Conservation (phyloP, 1,284 basidiomycete genomes). For the Somion occarium region DNA sequence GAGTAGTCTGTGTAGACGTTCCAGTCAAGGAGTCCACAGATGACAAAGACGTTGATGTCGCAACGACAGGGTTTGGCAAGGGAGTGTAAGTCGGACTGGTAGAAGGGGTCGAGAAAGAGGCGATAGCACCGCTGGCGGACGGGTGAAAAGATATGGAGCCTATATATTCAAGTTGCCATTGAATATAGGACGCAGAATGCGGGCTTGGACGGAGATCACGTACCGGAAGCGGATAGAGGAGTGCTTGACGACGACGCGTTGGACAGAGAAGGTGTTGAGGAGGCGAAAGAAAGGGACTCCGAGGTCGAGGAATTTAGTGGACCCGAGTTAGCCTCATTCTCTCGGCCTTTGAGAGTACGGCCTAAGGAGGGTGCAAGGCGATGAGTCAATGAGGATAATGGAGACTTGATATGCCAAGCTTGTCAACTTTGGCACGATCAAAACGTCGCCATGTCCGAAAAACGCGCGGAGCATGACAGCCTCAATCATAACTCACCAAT, state of each 20-base stretch:
- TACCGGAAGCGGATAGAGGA: background rate
- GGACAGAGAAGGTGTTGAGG: background rate
- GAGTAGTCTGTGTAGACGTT: background rate
- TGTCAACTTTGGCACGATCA: background rate
- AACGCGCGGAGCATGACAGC: background rate
- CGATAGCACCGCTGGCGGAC: background rate
- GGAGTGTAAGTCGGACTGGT: background rate
- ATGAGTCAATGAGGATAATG: background rate
- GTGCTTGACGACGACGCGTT: background rate
- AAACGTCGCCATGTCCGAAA: background rate
- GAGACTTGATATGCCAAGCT: background rate
- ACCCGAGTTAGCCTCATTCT: background rate
- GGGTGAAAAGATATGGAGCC: background rate
- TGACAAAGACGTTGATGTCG: background rate
- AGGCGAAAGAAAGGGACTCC: background rate
- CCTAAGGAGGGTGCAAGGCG: background rate
- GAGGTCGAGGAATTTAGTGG: background rate
- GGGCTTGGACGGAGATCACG: background rate
- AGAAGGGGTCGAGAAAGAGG: background rate
- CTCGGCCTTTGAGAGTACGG: background rate
- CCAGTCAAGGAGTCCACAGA: background rate
- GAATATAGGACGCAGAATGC: too few relatives aligned
- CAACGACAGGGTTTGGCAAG: background rate
- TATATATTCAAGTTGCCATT: background rate
- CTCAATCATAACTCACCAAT: background rate